These are phyloP conservation scores for Hypoxylon sp. DNA, from an alignment of 2,329 filamentous ascomycete genomes.

Conservation along the genomic window DNA sequence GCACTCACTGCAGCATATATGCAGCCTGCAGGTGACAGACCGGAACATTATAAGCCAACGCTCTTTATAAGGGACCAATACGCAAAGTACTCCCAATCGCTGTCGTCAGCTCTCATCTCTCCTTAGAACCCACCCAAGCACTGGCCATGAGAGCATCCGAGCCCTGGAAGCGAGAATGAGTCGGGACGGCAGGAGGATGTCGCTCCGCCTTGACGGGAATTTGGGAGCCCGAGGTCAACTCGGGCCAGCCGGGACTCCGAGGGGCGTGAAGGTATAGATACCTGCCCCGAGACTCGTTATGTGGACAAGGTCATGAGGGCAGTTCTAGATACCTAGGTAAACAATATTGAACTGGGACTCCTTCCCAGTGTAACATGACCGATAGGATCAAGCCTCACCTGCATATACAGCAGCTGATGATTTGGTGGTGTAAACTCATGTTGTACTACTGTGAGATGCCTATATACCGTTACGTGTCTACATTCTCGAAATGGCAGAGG, in stretches of 20 bases:
- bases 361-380: conserved; percentile 22
- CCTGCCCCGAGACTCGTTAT: background rate
- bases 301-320: conserved; percentile 29
- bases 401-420: conserved; percentile 21
- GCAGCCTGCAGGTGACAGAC: conserved; percentile 28
- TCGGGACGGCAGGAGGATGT: background rate
- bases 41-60: conserved; percentile 10
- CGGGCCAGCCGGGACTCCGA: conserved; percentile 13
- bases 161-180: background rate
- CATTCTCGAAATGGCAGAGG: background rate
- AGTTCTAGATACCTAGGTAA: too few species aligned
- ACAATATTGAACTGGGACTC: conserved; percentile 17
- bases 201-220: conserved; percentile 2
- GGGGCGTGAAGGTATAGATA: conserved; percentile 9
- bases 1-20: conserved; percentile 22
- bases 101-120: background rate
- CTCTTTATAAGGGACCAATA: background rate
- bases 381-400: conserved; percentile 28
- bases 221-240: background rate
- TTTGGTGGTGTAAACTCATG: conserved; percentile 23
- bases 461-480: conserved; percentile 1
- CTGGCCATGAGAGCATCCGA: background rate
- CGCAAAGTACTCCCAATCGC: background rate
- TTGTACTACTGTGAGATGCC: conserved; percentile 14
- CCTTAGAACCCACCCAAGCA: background rate